Evolutionary conservation across 768 basidiomycete genomes (phyloP).

Genomic region (Serendipita sp.): DNA sequence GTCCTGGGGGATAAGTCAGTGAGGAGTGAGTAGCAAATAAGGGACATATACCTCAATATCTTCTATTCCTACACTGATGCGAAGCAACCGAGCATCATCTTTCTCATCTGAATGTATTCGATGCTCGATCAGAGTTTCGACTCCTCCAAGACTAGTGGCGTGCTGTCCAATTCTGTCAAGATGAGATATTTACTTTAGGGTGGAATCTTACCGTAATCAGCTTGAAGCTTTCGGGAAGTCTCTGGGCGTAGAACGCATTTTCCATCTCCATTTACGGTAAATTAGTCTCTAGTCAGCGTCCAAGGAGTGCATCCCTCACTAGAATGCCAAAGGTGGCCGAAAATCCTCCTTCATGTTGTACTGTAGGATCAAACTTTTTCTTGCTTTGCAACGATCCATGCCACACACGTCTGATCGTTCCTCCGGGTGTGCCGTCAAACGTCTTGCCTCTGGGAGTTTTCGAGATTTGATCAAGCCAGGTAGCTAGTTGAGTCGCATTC

Average conservation of each 20-base stretch:
- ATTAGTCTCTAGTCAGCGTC: too few species aligned
- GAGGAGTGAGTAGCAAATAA: too few species aligned
- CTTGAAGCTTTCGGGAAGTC: conserved; percentile 44
- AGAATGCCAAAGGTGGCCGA: conserved; percentile 58
- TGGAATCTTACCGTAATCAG: conserved; percentile 47
- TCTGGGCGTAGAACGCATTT: conserved; percentile 14
- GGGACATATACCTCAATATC: conserved; percentile 28
- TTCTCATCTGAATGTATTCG: conserved; percentile 42
- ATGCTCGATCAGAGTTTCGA: conserved; percentile 71
- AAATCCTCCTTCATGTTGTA: conserved; percentile 63
- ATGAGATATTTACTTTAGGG: neutral
- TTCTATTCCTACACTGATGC: conserved; percentile 73
- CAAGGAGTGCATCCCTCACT: conserved; percentile 18
- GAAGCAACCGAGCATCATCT: conserved; percentile 49
- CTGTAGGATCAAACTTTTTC: conserved; percentile 38
- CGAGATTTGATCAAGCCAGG: conserved; percentile 48
- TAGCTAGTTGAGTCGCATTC: conserved; percentile 53
- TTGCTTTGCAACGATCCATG: conserved; percentile 62
- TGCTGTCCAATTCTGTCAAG: conserved; percentile 27
- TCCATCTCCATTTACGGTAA: neutral
- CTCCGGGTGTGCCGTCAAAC: conserved; percentile 54
- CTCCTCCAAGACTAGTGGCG: conserved; percentile 74
- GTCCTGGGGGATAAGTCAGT: neutral
- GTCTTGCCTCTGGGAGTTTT: conserved; percentile 30
- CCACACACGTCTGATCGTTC: conserved; percentile 47